Base-by-base conservation (phyloP, 2,329 filamentous ascomycete genomes). In the Purpureocillium lavendulum region DNA sequence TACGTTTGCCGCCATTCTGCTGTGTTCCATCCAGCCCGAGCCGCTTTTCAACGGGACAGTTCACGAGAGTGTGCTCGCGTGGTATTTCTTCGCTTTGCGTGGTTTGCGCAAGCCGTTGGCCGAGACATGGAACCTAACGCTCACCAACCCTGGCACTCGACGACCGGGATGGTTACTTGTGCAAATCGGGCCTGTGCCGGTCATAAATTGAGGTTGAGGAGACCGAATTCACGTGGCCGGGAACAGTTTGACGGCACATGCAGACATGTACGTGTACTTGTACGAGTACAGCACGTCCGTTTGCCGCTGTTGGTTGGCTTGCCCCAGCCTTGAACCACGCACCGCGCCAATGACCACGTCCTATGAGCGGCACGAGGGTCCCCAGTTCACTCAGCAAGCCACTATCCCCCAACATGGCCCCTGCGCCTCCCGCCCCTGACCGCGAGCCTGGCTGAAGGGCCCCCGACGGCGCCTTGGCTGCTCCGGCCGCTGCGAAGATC, bases 311-410 rank as follows among this genome's bases (percentile, higher is more conserved):
- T 28, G 12, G 35, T 30, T 28, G 10, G 37, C 37, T 30, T 30
- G 11, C 17, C 15, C 26, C 15, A 42, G 15, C 28, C 38, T 26
- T 13, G 18, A 15, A 8, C 31, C 31, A 39, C 32, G 29, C 36
- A 31, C 28, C 33, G 36, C 21, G 37, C 36, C 21, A 26, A 26
- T 26, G 6, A 10, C 26, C 35, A 40, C 35, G 44, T 36, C 38
- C 36, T 40, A 35, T 40, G 35, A 43, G 38, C 43, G 43, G 53
- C 54, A 57, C 54, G 54, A 57, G 54, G 54, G 48, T 45, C 51
- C 54, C 54, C 48, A 51, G 54, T 47, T 48, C 43, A 38, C 45
- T 46, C 36, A 41, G 51, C 48, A 47, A 52, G 45, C 48, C 51
- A 43, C 26, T 7, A 13, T 4, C 13, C 41, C 39, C 42, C 46